These are phyloP conservation scores for Bretschneidera sinensis DNA, from an alignment of 345 rosid species.

Conservation along the genomic window DNA sequence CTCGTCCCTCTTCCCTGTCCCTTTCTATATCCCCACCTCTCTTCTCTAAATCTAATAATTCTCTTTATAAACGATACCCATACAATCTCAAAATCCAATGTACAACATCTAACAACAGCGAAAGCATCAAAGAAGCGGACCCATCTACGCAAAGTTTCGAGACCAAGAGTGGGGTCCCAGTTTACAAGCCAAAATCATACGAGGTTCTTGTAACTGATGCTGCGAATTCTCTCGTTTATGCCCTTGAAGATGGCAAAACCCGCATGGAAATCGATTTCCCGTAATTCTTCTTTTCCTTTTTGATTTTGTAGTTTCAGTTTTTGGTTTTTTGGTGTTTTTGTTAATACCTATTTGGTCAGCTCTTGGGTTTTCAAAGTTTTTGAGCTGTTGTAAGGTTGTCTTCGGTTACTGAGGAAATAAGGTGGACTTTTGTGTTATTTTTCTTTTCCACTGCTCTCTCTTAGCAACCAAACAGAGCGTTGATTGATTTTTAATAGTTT, in stretches of 20 bases:
- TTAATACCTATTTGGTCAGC: not conserved
- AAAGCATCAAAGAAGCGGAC: constrained; percentile 16
- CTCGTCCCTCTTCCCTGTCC: not conserved
- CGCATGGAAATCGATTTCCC: constrained; percentile 93
- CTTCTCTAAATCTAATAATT: not conserved
- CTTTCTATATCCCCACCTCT: not conserved
- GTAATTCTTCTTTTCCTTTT: constrained; percentile 27
- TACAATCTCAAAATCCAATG: constrained; percentile 25
- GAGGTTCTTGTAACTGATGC: constrained; percentile 77
- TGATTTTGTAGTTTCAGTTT: not conserved
- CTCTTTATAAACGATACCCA: not conserved
- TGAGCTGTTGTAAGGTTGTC: too few relatives aligned
- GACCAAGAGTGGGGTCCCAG: constrained; percentile 59
- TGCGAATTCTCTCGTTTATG: constrained; percentile 64
- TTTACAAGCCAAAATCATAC: constrained; percentile 88
- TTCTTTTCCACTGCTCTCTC: too few relatives aligned
- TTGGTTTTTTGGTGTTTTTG: not conserved
- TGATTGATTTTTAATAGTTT: too few relatives aligned
- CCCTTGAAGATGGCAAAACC: constrained; percentile 68
- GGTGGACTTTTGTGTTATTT: not conserved
- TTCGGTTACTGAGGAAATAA: not conserved
- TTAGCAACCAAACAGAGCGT: too few relatives aligned
- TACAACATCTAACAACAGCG: constrained; percentile 17
- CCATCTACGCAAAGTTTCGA: constrained; percentile 27
- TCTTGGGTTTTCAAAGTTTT: too few relatives aligned